Conservation (phyloP, 1,139 yeast species). For the Suhomyces terraborum region DNA sequence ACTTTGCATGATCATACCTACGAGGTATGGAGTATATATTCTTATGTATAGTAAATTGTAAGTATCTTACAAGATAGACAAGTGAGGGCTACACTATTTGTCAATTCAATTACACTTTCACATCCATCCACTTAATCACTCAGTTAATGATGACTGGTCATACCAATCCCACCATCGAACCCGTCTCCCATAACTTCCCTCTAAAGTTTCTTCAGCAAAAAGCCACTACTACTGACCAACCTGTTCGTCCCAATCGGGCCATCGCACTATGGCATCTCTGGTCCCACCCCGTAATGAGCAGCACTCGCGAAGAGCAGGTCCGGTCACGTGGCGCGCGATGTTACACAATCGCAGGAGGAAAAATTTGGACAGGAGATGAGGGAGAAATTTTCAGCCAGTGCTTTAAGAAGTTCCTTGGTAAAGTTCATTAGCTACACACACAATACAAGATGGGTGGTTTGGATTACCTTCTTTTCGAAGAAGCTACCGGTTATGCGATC, state of each 20-base stretch:
- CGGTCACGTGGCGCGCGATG: slow-evolving; percentile 12
- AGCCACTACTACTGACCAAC: no score
- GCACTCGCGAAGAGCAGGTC: not conserved
- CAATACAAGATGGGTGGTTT: slow-evolving; percentile 55
- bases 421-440: slow-evolving; percentile 10
- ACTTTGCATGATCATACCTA: slow-evolving; percentile 55
- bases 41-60: no score
- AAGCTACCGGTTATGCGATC: slow-evolving; percentile 97
- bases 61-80: no score
- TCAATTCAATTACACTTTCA: not conserved
- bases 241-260: no score
- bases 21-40: not conserved
- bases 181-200: no score
- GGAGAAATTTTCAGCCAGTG: slow-evolving; percentile 20
- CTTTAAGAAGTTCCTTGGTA: slow-evolving; percentile 7
- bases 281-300: not conserved
- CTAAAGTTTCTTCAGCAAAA: no score
- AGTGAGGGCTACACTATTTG: not conserved
- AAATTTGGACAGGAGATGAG: slow-evolving; percentile 20
- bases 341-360: slow-evolving; percentile 13
- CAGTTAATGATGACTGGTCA: no score
- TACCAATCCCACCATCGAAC: no score
- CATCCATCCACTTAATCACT: not conserved
- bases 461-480: slow-evolving; percentile 94
- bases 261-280: not conserved